phyloP scores from a whole-genome alignment of 1,139 yeast genomes.

The Suhomyces panamericanus region DNA sequence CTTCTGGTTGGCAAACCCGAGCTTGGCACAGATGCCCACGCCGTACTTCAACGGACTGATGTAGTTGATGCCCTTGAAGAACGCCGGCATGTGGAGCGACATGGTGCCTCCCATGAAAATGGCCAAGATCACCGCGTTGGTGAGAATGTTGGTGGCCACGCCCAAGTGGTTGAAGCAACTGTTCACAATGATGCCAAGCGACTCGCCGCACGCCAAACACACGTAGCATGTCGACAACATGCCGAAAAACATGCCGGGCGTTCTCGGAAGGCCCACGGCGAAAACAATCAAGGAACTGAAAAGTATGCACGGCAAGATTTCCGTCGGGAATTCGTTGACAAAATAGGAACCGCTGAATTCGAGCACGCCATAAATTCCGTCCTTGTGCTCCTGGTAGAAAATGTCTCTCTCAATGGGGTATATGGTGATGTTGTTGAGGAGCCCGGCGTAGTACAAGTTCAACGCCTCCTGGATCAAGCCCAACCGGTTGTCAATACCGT shows the following conservation, averaged over 20 bases:
- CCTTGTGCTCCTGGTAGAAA: slow-evolving; percentile 28
- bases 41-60: slow-evolving; percentile 27
- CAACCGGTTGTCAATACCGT: slow-evolving; percentile 24
- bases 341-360: slow-evolving; percentile 25
- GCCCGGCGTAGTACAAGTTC: slow-evolving; percentile 26
- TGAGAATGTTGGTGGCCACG: slow-evolving; percentile 25
- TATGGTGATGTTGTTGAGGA: slow-evolving; percentile 26
- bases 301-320: slow-evolving; percentile 22
- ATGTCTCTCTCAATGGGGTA: slow-evolving; percentile 27
- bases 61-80: slow-evolving; percentile 27
- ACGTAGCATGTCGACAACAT: slow-evolving; percentile 20
- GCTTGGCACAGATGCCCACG: slow-evolving; percentile 33
- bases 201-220: slow-evolving; percentile 25
- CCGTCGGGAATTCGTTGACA: slow-evolving; percentile 26
- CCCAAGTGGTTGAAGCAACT: slow-evolving; percentile 26
- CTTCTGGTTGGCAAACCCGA: slow-evolving; percentile 35
- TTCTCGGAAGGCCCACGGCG: slow-evolving; percentile 26
- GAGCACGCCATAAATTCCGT: slow-evolving; percentile 23
- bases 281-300: slow-evolving; percentile 24
- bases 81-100: slow-evolving; percentile 28
- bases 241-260: slow-evolving; percentile 24
- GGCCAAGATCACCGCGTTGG: slow-evolving; percentile 22
- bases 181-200: slow-evolving; percentile 25
- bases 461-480: slow-evolving; percentile 26
- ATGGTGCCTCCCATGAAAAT: slow-evolving; percentile 32